These are phyloP conservation scores for Protomyces gravidus DNA, from an alignment of 1,139 yeast species.

Conservation along the genomic window DNA sequence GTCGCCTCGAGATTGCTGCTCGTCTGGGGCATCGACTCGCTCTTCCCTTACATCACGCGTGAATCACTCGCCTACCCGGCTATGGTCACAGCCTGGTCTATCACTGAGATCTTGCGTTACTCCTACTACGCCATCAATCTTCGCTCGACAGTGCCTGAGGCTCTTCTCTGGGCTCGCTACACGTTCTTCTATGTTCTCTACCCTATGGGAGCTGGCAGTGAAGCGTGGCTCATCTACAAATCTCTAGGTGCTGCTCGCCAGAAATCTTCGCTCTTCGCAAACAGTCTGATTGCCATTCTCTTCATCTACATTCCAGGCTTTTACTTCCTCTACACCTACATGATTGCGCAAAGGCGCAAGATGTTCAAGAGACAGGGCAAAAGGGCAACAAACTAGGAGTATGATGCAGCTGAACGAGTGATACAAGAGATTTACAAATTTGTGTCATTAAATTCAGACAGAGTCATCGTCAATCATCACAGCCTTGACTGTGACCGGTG, in stretches of 20 bases:
- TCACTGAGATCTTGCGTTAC: slow-evolving; percentile 86
- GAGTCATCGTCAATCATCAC: not conserved
- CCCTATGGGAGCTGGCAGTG: slow-evolving; percentile 88
- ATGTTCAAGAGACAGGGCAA: slow-evolving; percentile 27
- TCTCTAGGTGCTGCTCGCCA: slow-evolving; percentile 58
- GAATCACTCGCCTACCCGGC: slow-evolving; percentile 56
- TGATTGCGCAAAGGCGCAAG: slow-evolving; percentile 60
- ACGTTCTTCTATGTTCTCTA: slow-evolving; percentile 69
- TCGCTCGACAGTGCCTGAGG: slow-evolving; percentile 54
- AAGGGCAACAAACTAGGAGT: slow-evolving; percentile 8
- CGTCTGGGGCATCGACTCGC: slow-evolving; percentile 75
- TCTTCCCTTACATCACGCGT: slow-evolving; percentile 63
- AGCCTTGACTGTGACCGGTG: not conserved
- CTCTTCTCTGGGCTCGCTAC: slow-evolving; percentile 62
- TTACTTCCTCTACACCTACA: slow-evolving; percentile 76
- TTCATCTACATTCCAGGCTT: slow-evolving; percentile 54
- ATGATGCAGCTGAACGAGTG: not conserved
- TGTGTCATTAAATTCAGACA: not conserved
- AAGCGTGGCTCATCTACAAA: slow-evolving; percentile 62
- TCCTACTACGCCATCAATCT: slow-evolving; percentile 71
- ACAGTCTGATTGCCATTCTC: slow-evolving; percentile 55
- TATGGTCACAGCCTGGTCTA: slow-evolving; percentile 78
- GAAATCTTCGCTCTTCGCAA: slow-evolving; percentile 54
- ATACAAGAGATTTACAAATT: not conserved
- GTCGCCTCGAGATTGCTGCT: slow-evolving; percentile 78